Evolutionary conservation across 2,329 filamentous ascomycete species (phyloP).

Genomic region (Penicillium hesseltinei): DNA sequence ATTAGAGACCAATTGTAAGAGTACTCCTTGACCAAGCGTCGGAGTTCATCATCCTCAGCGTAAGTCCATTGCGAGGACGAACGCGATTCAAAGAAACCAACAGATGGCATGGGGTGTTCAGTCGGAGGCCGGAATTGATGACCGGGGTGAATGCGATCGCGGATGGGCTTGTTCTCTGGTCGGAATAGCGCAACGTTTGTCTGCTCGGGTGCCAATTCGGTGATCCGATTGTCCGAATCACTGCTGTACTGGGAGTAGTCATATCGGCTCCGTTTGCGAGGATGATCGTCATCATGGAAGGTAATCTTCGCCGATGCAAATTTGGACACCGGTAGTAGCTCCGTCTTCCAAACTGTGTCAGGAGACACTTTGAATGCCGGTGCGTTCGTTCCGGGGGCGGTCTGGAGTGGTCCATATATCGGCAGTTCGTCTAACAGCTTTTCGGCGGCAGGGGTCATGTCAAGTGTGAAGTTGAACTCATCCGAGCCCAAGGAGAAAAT

Average conservation of each 20-base stretch:
- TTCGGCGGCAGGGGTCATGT: slow-evolving; percentile 71
- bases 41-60: slow-evolving; percentile 86
- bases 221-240: slow-evolving; percentile 53
- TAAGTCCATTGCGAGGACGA: slow-evolving; percentile 87
- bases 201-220: slow-evolving; percentile 64
- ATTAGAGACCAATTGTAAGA: slow-evolving; percentile 98
- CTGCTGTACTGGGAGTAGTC: slow-evolving; percentile 73
- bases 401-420: slow-evolving; percentile 64
- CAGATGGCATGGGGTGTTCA: slow-evolving; percentile 85
- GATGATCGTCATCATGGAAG: slow-evolving; percentile 63
- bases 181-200: slow-evolving; percentile 83
- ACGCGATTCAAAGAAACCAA: slow-evolving; percentile 85
- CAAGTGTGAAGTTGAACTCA: slow-evolving; percentile 75
- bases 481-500: slow-evolving; percentile 81
- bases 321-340: slow-evolving; percentile 81
- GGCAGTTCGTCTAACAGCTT: slow-evolving; percentile 78
- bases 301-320: slow-evolving; percentile 79
- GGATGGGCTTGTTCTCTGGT: slow-evolving; percentile 81
- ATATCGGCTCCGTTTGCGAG: slow-evolving; percentile 77
- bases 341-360: slow-evolving; percentile 70
- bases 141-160: slow-evolving; percentile 83
- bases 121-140: slow-evolving; percentile 92
- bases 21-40: slow-evolving; percentile 81
- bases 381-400: slow-evolving; percentile 58
- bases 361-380: slow-evolving; percentile 60